Evolutionary conservation across 352 stramenopile species (phyloP), one percentile per base, ranked within the genome.

Genomic region (Paralagenidium karlingii): DNA sequence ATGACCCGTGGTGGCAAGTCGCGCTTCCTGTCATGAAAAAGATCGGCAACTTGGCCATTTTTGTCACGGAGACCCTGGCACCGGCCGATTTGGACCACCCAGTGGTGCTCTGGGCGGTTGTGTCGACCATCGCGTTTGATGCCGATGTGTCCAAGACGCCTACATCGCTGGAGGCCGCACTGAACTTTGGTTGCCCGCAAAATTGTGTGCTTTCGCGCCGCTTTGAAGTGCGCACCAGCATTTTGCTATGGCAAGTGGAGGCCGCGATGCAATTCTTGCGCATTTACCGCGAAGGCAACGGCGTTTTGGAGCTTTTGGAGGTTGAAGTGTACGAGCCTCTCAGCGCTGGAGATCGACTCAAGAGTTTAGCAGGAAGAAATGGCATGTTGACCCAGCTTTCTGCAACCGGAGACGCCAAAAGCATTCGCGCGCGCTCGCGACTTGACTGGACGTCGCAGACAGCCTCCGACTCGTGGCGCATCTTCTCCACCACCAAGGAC

Each of bases 1-100:
- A n/a, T 0, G 46, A 75, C 3, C 53, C 65, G 3, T 87, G 68
- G 67, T 84, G 69, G 68, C 56, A 87, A 42, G 61, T 54, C 1
- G 58, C 51, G 0, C 43, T 87, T 5, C 34, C 52, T 12, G 34
- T 46, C 8, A 32, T 79, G 20, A 58, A 21, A 6, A 62, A 60
- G 3, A 15, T 84, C 12, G 74, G 74, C 0, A 70, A 68, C 0
- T 8, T 88, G 1, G 70, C 55, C 0, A 45, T 83, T 11, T 76
- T 83, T 34, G 6, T 83, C 0, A 55, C 74, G 0, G 46, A 49
- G 1, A 53, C 45, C 8, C 47, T 66, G 40, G 38, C 40, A 10
- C 40, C 47, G 22, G 53, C 20, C 0, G 34, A 31, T 2, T 21
- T 38, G 0, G 40, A 22, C 4, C 20, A 47, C 3, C 26, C 34